These are phyloP conservation scores for Fusarium sp. DNA, from an alignment of 2,329 filamentous ascomycete genomes.

Conservation along the genomic window DNA sequence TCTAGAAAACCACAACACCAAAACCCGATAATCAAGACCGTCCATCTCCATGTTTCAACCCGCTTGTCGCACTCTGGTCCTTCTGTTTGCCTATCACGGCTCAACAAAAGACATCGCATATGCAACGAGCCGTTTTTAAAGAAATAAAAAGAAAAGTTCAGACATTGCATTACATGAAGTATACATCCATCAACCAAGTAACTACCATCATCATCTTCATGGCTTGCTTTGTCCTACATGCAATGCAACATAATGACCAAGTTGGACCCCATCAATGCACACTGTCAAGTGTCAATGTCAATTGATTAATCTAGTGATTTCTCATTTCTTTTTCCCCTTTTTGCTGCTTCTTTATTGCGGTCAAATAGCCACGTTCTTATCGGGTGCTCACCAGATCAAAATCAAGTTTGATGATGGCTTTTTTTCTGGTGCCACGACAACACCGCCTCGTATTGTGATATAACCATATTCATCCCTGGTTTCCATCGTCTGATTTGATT, in stretches of 20 bases:
- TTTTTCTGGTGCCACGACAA: constrained; percentile 44
- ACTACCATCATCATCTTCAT: constrained; percentile 18
- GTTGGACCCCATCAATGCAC: constrained; percentile 19
- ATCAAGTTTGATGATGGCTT: constrained; percentile 31
- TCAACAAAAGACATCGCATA: constrained; percentile 14
- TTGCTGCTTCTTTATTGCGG: constrained; percentile 5
- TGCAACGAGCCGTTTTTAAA: constrained; percentile 33
- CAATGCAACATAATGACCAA: constrained; percentile 36
- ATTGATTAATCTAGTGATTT: constrained; percentile 13
- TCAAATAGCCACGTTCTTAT: constrained; percentile 10
- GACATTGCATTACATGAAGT: constrained; percentile 5
- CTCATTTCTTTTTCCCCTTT: background rate
- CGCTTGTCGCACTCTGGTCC: constrained; percentile 33
- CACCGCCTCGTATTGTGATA: constrained; percentile 41
- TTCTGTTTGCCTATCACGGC: constrained; percentile 37
- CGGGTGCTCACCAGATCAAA: constrained; percentile 39
- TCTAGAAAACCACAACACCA: constrained; percentile 20
- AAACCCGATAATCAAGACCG: background rate
- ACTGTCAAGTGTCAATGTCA: constrained; percentile 33
- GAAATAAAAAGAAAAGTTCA: constrained; percentile 23
- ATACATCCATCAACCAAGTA: background rate
- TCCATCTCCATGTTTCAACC: constrained; percentile 6
- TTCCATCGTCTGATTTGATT: constrained; percentile 28
- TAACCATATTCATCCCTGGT: constrained; percentile 25
- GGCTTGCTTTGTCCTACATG: constrained; percentile 38